These are phyloP conservation scores for Diaporthe amygdali DNA, from an alignment of 2,329 filamentous ascomycete species.

Conservation along the genomic window DNA sequence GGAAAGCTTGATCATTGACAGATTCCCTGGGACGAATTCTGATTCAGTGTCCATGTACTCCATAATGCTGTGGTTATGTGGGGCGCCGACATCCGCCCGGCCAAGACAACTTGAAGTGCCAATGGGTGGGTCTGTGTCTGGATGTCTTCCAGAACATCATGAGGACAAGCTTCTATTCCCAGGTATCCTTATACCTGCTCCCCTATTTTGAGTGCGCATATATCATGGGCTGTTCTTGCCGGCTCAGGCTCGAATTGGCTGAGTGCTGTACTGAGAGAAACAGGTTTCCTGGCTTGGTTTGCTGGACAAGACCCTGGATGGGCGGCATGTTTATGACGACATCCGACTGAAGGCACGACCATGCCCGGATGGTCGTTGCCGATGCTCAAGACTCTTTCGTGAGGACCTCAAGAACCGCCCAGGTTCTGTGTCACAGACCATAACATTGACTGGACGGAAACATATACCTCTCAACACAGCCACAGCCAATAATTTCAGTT, in stretches of 20 bases:
- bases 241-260: background rate
- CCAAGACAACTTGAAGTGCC: background rate
- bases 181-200: background rate
- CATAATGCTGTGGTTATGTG: background rate
- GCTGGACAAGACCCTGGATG: background rate
- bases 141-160: background rate
- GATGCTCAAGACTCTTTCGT: background rate
- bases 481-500: background rate
- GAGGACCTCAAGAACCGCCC: background rate
- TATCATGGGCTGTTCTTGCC: background rate
- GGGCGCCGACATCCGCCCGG: background rate
- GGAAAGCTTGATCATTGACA: background rate
- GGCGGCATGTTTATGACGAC: background rate
- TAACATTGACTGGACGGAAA: background rate
- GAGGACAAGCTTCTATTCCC: too few relatives aligned
- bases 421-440: background rate
- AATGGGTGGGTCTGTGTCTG: background rate
- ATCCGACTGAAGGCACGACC: background rate
- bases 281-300: conserved; percentile 5
- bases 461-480: background rate
- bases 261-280: background rate
- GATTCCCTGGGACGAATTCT: background rate
- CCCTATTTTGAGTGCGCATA: background rate
- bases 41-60: background rate
- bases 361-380: background rate